Evolutionary conservation across 495 filamentous ascomycete genomes (phyloP).

Genomic region (Neurospora tetraspora): DNA sequence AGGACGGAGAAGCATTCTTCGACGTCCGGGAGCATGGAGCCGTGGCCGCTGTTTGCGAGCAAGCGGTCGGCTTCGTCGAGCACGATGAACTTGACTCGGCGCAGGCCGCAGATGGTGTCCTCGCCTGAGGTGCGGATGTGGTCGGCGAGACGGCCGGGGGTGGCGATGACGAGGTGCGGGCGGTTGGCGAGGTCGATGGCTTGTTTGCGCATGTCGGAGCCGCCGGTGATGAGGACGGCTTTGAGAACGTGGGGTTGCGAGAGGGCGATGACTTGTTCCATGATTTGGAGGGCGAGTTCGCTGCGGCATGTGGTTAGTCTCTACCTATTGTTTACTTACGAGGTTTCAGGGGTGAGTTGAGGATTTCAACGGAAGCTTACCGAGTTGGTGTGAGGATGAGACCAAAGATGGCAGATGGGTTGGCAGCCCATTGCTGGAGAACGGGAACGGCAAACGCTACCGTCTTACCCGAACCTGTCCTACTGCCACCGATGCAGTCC

Average conservation of each 20-base stretch:
- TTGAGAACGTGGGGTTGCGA: slow-evolving; percentile 78
- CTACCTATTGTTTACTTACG: too few relatives aligned
- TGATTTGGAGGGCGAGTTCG: slow-evolving; percentile 92
- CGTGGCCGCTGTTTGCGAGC: slow-evolving; percentile 49
- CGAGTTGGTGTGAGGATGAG: slow-evolving; percentile 83
- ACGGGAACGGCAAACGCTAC: slow-evolving; percentile 92
- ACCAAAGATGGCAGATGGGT: slow-evolving; percentile 85
- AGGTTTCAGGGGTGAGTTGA: neutral
- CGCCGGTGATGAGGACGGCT: slow-evolving; percentile 76
- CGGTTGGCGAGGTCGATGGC: slow-evolving; percentile 69
- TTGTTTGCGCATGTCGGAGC: slow-evolving; percentile 84
- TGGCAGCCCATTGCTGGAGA: slow-evolving; percentile 82
- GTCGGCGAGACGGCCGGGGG: slow-evolving; percentile 86
- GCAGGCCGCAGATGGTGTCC: slow-evolving; percentile 75
- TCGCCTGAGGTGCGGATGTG: slow-evolving; percentile 83
- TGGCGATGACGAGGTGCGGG: slow-evolving; percentile 90
- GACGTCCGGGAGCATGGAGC: slow-evolving; percentile 88
- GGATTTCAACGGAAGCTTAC: slow-evolving; percentile 25
- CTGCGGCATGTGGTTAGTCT: slow-evolving; percentile 24
- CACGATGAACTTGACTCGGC: slow-evolving; percentile 72
- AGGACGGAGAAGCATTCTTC: slow-evolving; percentile 75
- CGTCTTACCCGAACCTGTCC: slow-evolving; percentile 98
- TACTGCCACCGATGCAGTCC: slow-evolving; percentile 88
- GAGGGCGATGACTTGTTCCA: slow-evolving; percentile 89
- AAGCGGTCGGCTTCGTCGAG: slow-evolving; percentile 95